Evolutionary conservation across 768 basidiomycete genomes (phyloP).

Genomic region (Rhizopogon salebrosus): DNA sequence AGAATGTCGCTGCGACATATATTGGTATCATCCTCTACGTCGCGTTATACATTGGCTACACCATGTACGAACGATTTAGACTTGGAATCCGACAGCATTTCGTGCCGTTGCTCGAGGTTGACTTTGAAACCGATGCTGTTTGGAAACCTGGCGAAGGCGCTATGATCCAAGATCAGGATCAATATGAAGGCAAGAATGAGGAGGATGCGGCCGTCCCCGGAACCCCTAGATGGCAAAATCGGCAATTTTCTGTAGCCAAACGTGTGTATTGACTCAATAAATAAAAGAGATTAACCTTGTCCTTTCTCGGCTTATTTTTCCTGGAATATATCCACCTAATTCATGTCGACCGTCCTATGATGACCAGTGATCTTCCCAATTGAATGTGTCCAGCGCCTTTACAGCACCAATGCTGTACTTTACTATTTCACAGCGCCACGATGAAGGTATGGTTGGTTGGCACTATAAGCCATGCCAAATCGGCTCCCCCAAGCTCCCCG

Average conservation of each 20-base stretch:
- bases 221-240: slow-evolving; percentile 6
- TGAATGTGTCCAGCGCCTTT: no score
- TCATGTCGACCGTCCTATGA: no score
- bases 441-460: no score
- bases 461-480: no score
- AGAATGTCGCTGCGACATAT: slow-evolving; percentile 55
- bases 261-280: slow-evolving; percentile 56
- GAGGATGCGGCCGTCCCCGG: slow-evolving; percentile 3
- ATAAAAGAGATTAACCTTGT: not conserved
- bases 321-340: no score
- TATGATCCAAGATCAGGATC: slow-evolving; percentile 22
- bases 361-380: no score
- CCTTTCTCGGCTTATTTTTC: no score
- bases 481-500: no score
- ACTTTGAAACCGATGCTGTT: slow-evolving; percentile 49
- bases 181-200: slow-evolving; percentile 2
- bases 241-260: slow-evolving; percentile 33
- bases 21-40: slow-evolving; percentile 46
- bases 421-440: no score
- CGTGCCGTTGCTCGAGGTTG: slow-evolving; percentile 38
- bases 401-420: no score
- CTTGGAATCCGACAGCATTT: slow-evolving; percentile 29
- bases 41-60: slow-evolving; percentile 40
- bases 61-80: slow-evolving; percentile 32
- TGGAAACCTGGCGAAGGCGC: slow-evolving; percentile 45